Evolutionary conservation across 2,329 filamentous ascomycete species (phyloP), one percentile per base, ranked within the genome.

Genomic region (Seiridium unicorne): DNA sequence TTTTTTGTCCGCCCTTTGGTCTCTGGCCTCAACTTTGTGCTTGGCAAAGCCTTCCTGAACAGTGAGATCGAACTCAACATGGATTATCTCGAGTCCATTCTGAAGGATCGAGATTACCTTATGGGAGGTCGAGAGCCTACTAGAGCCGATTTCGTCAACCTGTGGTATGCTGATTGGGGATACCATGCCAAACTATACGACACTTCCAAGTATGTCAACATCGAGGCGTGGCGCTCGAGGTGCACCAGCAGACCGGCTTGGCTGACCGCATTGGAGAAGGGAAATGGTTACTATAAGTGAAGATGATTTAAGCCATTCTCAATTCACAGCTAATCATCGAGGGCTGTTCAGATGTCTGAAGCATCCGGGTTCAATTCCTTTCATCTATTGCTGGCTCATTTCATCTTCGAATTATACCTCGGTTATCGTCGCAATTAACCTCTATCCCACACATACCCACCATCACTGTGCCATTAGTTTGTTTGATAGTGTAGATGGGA

Each of bases 211-310:
- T 66, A 62, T 26, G 61, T 59, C 3, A 51, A 60, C 11, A 9
- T 65, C 9, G 46, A 58, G 55, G 58, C 35, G 26, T 66, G 63
- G 44, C 46, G 46, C 35, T 59, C 36, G 3, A 46, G 64, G 55
- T 65, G 62, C 57, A 35, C 44, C 35, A 55, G 35, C 6, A 42
- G 65, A 9, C 62, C 61, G n/a, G 64, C 65, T 9, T 67, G 63
- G 63, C 60, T 62, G 61, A 63, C 60, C 53, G 61, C 60, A 36
- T 42, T 65, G 44, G 64, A 66, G 63, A 67, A 67, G 63, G 63
- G 63, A 40, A 63, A 62, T 34, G 64, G 60, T 31, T 67, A 67
- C 26, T 49, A 32, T 31, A 4, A 49, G 26, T 49, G 18, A 49
- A 31, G 9, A 53, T 13, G 13, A 51, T 13, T 8, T 35, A 4